Base-by-base conservation (phyloP, 2,329 filamentous ascomycete species). In the Chalara sp. region DNA sequence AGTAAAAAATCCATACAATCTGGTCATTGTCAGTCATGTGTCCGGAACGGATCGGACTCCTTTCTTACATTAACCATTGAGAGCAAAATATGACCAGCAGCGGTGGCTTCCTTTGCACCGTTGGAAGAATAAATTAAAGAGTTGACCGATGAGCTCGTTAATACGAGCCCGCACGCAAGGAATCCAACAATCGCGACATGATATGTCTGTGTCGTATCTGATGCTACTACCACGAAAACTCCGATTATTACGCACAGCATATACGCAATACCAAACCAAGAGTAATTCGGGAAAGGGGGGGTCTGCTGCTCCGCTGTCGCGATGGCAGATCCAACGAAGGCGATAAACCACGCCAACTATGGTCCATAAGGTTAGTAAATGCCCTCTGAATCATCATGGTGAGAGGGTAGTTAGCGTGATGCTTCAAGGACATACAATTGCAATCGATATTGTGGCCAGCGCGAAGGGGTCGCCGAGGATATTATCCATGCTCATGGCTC, bases 1-100 rank as follows among this genome's bases (percentile, higher is more conserved):
- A 99, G 76, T 97, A 97, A 72, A 97, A 95, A 61, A 96, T 96
- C 93, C 93, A 99, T 53, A 97, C 81, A 61, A 96, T 88, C 91
- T 96, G 61, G 7, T 42, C 21, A 35, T 29, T 29, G 46, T 61
- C 44, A 58, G 54, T 12, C n/a, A 46, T 28, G 21, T 43, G 33
- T 21, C 44, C 5, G 43, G 21, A 31, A 3, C 6, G 8, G n/a
- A 5, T 29, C 8, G 4, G 32, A 30, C 33, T 5, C 10, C 31
- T 75, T 13, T 30, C 88, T 64, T 80, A 96, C 91, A 60, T 87
- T 82, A 50, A 96, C 84, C 81, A 97, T 96, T 52, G 90, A 92
- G 44, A 97, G 76, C 48, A 99, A 76, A 55, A 99, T 96, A 69
- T 95, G 95, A 44, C 93, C 93, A 53, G 93, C 93, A 31, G 87